Percentiles rank a stretch among this genome's conserved stretches.
These are phyloP conservation scores for Schrenkiella parvula DNA, from an alignment of 345 rosid species.

Conservation along the genomic window DNA sequence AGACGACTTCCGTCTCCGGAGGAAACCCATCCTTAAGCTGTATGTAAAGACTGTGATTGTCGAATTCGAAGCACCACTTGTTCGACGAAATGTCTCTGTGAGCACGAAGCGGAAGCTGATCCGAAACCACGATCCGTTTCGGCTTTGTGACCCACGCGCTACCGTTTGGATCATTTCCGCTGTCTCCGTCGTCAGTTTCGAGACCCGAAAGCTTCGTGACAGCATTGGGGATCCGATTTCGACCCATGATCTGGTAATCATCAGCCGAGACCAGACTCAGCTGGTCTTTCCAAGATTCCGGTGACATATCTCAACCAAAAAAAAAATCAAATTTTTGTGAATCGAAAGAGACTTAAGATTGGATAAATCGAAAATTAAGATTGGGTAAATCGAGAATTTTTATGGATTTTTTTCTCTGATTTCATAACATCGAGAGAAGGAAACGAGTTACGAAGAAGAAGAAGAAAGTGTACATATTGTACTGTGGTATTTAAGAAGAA, in stretches of 20 bases:
- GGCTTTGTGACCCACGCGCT: constrained; percentile 17
- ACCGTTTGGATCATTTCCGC: not conserved
- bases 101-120: constrained; percentile 59
- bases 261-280: constrained; percentile 56
- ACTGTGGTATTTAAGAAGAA: constrained; percentile 25
- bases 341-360: not conserved
- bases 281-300: constrained; percentile 48
- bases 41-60: constrained; percentile 46
- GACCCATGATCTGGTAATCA: constrained; percentile 48
- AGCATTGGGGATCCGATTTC: constrained; percentile 46
- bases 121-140: constrained; percentile 57
- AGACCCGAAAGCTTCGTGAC: constrained; percentile 50
- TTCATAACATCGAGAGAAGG: constrained; percentile 19
- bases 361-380: too few relatives aligned
- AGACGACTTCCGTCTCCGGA: constrained; percentile 45
- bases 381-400: not conserved
- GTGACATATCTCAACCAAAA: constrained; percentile 24
- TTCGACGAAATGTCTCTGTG: constrained; percentile 31
- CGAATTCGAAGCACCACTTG: constrained; percentile 58
- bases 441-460: constrained; percentile 14
- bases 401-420: not conserved
- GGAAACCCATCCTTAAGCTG: constrained; percentile 69
- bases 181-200: constrained; percentile 35
- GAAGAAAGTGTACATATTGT: constrained; percentile 19
- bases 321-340: not conserved